Evolutionary conservation across 768 basidiomycete genomes (phyloP), one percentile per base, ranked within the genome.

Genomic region (Suillus clintonianus): DNA sequence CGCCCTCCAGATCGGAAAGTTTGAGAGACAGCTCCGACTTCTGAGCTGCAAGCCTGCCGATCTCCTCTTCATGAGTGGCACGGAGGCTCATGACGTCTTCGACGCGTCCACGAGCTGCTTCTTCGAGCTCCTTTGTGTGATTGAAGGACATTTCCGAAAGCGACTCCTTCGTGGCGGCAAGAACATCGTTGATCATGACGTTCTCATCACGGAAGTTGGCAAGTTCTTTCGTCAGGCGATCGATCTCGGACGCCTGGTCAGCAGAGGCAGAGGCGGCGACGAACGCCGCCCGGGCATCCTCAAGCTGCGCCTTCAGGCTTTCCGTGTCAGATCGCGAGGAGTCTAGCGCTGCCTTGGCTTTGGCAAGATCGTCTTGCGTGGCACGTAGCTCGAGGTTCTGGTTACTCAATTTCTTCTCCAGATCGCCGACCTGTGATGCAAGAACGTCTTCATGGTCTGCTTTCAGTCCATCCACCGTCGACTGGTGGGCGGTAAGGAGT

Each of bases 361-460:
- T 94, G 3, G 81, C 71, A 41, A 95, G 86, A 72, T 94, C 92
- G 65, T 95, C 92, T 70, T 89, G 86, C 0, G 94, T 92, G 15
- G 92, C 94, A 70, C 89, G 92, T 48, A 95, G 83, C 67, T 94
- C 91, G 36, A 94, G 78, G 62, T 78, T 85, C 65, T 89, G 80
- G 57, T 77, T 83, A 60, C 79, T 79, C 58, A 91, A 82, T 69
- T 84, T 83, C 78, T 92, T 92, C 76, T 88, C 86, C 24, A 89
- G 76, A 0, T 73, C 73, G 60, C 81, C 80, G 45, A 85, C 78
- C 68, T 90, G 82, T 19, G 81, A 82, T 61, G 89, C 87, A 19
- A 91, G 79, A 5, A 74, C 67, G n/a, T 82, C 82, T 42, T 83
- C 79, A 67, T 94, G 89, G 59, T 92, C 90, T 3, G 81, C 78